phyloP scores from a whole-genome alignment of 768 basidiomycete species.

The Leccinum subtestaceum region DNA sequence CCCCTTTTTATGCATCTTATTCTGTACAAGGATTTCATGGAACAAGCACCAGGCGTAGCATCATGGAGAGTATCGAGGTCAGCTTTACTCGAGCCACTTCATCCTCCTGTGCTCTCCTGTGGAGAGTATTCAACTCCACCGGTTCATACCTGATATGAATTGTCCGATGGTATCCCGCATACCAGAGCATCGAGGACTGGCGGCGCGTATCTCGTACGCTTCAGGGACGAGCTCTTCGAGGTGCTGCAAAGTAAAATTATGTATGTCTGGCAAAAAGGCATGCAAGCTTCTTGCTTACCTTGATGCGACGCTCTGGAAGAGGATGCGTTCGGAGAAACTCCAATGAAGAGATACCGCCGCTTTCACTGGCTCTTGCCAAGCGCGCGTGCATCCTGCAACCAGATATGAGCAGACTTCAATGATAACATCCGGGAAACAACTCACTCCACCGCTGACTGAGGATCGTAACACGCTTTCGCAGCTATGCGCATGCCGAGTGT shows the following conservation, averaged over 20 bases:
- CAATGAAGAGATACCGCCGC: conserved; percentile 27
- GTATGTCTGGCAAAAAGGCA: neutral
- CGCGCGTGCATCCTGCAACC: conserved; percentile 64
- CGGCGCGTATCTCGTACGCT: conserved; percentile 51
- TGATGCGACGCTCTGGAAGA: conserved; percentile 62
- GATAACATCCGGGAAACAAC: neutral
- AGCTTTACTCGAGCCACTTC: neutral
- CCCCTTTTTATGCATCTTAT: neutral
- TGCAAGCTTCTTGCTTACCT: conserved; percentile 42
- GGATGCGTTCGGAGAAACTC: conserved; percentile 86
- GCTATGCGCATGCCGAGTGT: conserved; percentile 79
- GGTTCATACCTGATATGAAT: conserved; percentile 17
- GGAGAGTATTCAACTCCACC: conserved; percentile 9
- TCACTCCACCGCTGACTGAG: conserved; percentile 69
- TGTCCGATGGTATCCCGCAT: conserved; percentile 34
- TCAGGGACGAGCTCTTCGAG: conserved; percentile 56
- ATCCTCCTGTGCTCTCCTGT: neutral
- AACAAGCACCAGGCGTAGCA: neutral
- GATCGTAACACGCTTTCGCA: conserved; percentile 85
- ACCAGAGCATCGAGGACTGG: conserved; percentile 53
- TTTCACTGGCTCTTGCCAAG: conserved; percentile 55
- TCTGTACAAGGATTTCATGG: neutral
- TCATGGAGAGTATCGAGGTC: neutral
- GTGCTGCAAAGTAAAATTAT: conserved; percentile 32
- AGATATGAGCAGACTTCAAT: neutral